Conservation (phyloP, 2,329 filamentous ascomycete genomes). For the Neopestalotiopsis sp. region DNA sequence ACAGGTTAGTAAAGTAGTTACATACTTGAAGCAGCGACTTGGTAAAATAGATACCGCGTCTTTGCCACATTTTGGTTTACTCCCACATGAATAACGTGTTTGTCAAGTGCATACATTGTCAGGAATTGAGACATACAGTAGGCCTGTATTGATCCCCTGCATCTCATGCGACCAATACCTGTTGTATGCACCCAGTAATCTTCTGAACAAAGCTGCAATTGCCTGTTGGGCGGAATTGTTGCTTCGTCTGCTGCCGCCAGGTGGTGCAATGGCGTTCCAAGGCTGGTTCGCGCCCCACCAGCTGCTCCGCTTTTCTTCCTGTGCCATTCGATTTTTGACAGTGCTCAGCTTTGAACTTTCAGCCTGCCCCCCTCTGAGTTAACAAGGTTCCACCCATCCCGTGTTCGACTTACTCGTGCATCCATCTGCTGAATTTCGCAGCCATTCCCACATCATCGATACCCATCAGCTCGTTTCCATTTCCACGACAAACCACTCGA, state of each 20-base stretch:
- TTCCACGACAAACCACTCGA: conserved; percentile 3
- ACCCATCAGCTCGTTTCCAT: not conserved
- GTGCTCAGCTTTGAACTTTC: conserved; percentile 6
- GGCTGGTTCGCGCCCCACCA: not conserved
- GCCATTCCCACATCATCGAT: conserved; percentile 15
- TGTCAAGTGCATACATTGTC: too few relatives aligned
- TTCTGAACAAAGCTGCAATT: too few relatives aligned
- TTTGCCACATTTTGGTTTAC: too few relatives aligned
- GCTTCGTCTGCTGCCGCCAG: not conserved
- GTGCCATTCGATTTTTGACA: conserved; percentile 15
- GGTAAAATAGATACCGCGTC: too few relatives aligned
- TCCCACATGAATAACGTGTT: too few relatives aligned
- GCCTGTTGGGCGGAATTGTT: too few relatives aligned
- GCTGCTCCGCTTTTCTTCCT: not conserved
- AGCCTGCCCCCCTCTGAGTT: conserved; percentile 12
- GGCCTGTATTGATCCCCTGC: too few relatives aligned
- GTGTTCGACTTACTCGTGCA: conserved; percentile 5
- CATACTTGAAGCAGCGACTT: too few relatives aligned
- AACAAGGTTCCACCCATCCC: not conserved
- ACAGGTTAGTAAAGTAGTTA: too few relatives aligned
- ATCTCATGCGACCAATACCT: too few relatives aligned
- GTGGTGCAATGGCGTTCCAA: not conserved
- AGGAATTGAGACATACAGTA: too few relatives aligned
- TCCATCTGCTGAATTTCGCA: not conserved
- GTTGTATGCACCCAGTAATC: too few relatives aligned